A percentile compares a stretch with the other conserved stretches of the same genome.
These are phyloP conservation scores for Cladosporium velox DNA, from an alignment of 2,329 filamentous ascomycete species.

Conservation along the genomic window DNA sequence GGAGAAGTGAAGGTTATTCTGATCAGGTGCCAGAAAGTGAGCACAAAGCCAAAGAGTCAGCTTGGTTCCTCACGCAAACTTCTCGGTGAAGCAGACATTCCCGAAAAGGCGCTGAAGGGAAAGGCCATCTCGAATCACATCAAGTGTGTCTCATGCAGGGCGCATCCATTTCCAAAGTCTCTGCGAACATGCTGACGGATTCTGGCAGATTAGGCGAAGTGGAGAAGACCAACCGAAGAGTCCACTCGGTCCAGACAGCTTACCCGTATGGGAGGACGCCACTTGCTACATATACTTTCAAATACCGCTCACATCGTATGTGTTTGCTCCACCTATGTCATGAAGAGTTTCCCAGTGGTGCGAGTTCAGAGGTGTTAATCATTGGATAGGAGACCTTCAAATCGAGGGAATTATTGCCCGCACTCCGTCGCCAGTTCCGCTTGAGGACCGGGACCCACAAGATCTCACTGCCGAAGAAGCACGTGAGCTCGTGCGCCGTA, in stretches of 20 bases:
- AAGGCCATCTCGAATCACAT: background rate
- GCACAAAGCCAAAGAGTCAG: background rate
- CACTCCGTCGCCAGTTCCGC: background rate
- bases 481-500: background rate
- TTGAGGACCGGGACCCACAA: background rate
- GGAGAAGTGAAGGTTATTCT: background rate
- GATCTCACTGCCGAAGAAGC: background rate
- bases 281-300: background rate
- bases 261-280: background rate
- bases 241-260: background rate
- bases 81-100: background rate
- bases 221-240: too few species aligned
- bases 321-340: background rate
- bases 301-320: background rate
- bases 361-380: background rate
- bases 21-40: background rate
- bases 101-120: background rate
- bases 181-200: background rate
- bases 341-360: background rate
- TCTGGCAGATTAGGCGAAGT: background rate
- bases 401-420: background rate
- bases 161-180: background rate
- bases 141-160: background rate
- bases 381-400: background rate
- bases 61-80: background rate